phyloP scores from a whole-genome alignment of 169 alveolate genomes.

The Plasmodium relictum region DNA sequence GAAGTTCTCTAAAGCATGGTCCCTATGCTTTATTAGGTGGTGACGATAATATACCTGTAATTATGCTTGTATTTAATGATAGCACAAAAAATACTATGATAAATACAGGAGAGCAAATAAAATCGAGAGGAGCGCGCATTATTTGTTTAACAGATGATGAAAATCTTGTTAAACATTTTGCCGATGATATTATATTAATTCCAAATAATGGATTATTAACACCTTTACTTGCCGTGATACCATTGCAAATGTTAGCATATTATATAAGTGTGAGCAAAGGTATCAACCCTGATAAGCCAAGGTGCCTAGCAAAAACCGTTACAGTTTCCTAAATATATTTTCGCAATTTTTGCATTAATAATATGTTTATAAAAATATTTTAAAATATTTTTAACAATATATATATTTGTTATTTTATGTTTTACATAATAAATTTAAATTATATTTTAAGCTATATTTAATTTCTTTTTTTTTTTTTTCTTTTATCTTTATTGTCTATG shows the following conservation, averaged over 20 bases:
- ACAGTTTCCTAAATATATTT: constrained; percentile 76
- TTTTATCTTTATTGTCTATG: too few species aligned
- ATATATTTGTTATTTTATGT: background rate
- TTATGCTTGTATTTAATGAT: constrained; percentile 93
- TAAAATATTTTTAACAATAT: background rate
- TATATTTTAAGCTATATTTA: too few species aligned
- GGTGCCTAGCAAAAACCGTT: constrained; percentile 91
- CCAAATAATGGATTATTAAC: constrained; percentile 89
- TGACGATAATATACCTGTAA: constrained; percentile 88
- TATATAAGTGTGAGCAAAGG: constrained; percentile 84
- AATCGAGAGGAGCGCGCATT: constrained; percentile 94
- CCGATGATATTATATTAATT: constrained; percentile 87
- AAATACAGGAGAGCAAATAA: constrained; percentile 93
- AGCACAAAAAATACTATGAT: constrained; percentile 89
- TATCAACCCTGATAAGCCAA: constrained; percentile 90
- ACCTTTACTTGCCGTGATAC: constrained; percentile 89
- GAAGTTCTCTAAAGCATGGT: constrained; percentile 97
- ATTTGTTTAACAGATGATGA: constrained; percentile 93
- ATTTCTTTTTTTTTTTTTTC: too few species aligned
- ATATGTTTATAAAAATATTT: background rate
- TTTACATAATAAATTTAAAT: too few species aligned
- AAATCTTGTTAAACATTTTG: constrained; percentile 85
- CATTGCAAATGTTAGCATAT: constrained; percentile 90
- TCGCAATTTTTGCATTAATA: background rate
- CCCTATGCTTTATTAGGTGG: constrained; percentile 95